These are phyloP conservation scores for Aechmea fasciata DNA, from an alignment of 176 grass and related monocot species.

Conservation along the genomic window DNA sequence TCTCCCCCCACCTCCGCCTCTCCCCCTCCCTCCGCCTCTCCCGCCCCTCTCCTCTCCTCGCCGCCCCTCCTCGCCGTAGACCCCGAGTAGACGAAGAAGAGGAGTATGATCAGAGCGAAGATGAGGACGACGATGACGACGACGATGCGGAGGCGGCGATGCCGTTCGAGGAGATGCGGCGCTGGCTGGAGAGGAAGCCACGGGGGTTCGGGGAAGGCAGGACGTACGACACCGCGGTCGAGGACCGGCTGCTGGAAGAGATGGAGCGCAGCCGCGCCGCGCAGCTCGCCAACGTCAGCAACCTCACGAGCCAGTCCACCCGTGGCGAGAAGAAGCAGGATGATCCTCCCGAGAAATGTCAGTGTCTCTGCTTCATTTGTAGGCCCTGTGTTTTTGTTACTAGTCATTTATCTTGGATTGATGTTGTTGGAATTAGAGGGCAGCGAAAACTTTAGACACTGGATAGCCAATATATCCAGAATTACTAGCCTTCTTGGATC, in stretches of 20 bases:
- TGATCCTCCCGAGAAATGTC: neutral
- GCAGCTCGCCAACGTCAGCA: conserved; percentile 15
- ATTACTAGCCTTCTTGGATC: too few species aligned
- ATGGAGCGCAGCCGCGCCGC: conserved; percentile 29
- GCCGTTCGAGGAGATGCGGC: conserved; percentile 20
- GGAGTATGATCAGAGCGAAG: conserved; percentile 23
- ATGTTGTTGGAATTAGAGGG: too few species aligned
- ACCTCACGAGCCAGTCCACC: neutral
- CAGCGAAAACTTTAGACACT: too few species aligned
- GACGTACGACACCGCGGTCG: conserved; percentile 40
- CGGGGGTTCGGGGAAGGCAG: conserved; percentile 45
- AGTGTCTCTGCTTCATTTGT: too few species aligned
- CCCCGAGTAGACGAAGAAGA: conserved; percentile 23
- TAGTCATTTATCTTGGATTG: too few species aligned
- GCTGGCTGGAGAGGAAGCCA: conserved; percentile 36
- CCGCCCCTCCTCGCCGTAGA: conserved; percentile 26
- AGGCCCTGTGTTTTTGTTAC: too few species aligned
- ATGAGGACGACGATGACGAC: conserved; percentile 1
- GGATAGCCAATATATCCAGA: too few species aligned
- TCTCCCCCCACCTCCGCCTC: too few species aligned
- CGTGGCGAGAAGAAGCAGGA: conserved; percentile 1
- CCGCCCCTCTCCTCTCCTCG: conserved; percentile 12
- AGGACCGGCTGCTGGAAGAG: conserved; percentile 51
- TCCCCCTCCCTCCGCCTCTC: neutral
- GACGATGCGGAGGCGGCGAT: neutral